Base-by-base conservation (phyloP, 2,329 filamentous ascomycete genomes). In the Nothomitra cinnamomea region DNA sequence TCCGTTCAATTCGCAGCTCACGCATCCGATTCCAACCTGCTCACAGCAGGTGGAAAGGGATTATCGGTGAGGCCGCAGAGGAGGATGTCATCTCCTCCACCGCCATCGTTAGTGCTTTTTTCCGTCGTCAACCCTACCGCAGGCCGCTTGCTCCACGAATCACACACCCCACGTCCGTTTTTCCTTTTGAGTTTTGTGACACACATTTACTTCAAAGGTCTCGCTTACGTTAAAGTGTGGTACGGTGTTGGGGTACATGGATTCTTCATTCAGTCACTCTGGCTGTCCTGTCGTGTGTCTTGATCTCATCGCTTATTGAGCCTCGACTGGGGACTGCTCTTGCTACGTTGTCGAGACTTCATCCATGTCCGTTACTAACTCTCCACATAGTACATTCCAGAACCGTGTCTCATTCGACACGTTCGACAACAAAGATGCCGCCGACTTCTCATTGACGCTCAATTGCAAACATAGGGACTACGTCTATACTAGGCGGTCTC, bases 401-500 rank as follows among this genome's bases (percentile, higher is more conserved):
- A 72, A 76, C 43, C 80, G 80, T 58, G 81, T 87, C 35, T 82
- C 79, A n/a, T 86, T 87, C 63, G 80, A 87, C 64, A 86, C 82
- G 1, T 85, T 86, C 62, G 72, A 77, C 57, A 79, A 79, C 54
- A 78, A 78, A 57, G 78, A 80, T 62, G 78, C 81, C 4, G 75
- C 78, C 40, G 79, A 83, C 59, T 82, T 82, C 64, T 87, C 87
- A 4, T 78, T 95, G 59, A 94, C 87, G 0, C 72, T 95, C 56
- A 88, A 88, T 61, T 79, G 85, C 60, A 86, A 87, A 63, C 89
- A 95, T 66, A 83, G 83, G 60, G 87, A 89, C 58, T 95, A 92
- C 67, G 81, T 86, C 60, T 82, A 82, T 58, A 82, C 81, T 42
- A 82, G 87, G 56, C 78, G 86, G 56, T 92, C 86, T 53, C 80